Evolutionary conservation across 169 alveolate species (phyloP), one percentile per base, ranked within the genome.

Genomic region (Cryptosporidium andersoni): DNA sequence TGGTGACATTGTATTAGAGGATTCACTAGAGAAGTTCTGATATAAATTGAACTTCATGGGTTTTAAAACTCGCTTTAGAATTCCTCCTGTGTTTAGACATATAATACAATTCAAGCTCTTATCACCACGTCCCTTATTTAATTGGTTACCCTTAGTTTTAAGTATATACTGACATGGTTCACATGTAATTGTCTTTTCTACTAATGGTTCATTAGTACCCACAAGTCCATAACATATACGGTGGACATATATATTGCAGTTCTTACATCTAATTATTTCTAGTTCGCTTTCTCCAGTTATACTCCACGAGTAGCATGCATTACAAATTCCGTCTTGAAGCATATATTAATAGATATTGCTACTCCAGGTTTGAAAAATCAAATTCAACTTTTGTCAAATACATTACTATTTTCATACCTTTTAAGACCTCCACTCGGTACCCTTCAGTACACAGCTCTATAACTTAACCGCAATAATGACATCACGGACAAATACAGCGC

Each of bases 261-360:
- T 56, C 37, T 74, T 74, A 51, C 85, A 74, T 40, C 51, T 74
- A 9, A 74, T 49, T n/a, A 74, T 16, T 5, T 48, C 60, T 45
- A 74, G 48, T 74, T 74, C 85, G 5, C 16, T 74, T 7, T 58
- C 55, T 40, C 45, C 63, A 43, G 55, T 47, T 42, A 45, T 55
- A 43, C 60, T 68, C 36, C 55, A 55, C n/a, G 55, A 66, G 43
- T 62, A 58, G 62, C 85, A 74, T 43, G 60, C 60, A 9, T 58
- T 62, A 55, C 85, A 74, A 16, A 58, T 49, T 14, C 74, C 45
- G 25, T 74, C 85, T 58, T 74, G 36, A 58, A 74, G 60, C 85
- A 74, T 74, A 37, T 74, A 74, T 48, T 12, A 60, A 45, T 58
- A 56, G 16, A 3, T 25, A 36, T 12, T 3, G 12, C 37, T 12